Evolutionary conservation across 352 stramenopile species (phyloP), one percentile per base, ranked within the genome.

Genomic region (Pelagophyceae sp.): DNA sequence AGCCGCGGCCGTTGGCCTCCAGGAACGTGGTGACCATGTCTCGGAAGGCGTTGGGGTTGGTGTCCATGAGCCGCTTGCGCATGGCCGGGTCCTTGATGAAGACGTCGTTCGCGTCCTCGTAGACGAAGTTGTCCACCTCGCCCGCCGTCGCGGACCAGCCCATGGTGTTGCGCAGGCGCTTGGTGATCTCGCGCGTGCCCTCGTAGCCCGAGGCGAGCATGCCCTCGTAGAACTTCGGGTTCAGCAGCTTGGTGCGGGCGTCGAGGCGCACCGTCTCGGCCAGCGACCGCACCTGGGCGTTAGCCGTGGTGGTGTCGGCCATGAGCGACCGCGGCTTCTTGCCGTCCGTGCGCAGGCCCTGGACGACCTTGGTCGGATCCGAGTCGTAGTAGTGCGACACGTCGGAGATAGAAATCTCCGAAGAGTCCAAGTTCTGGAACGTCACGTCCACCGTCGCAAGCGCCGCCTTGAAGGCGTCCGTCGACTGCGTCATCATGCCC

Each of bases 141-240:
- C 88, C 89, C 70, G 88, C 87, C 51, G 89, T 94, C n/a, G 89
- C 89, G 40, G 87, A 91, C 89, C 89, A 94, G 77, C 89, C 89
- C 86, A 94, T 91, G 38, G 89, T 94, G 80, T 94, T 94, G 58
- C 89, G 83, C 35, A 94, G 85, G 80, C 89, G 85, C 83, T 94
- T 94, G 58, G 91, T 90, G 80, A 94, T 93, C 80, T 94, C 89
- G 77, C 89, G 83, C 33, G 91, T 86, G 78, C 89, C 89, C 82
- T 94, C 89, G 80, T 92, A 94, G 74, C 89, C 89, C 61, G 86
- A 91, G 1, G 83, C 85, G 69, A 94, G 84, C 89, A 94, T 93
- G 83, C 89, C 89, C 80, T 94, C 89, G 79, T 93, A 93, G 78
- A 94, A 94, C 83, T 94, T 94, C n/a, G 88, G 89, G 81, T 94